Evolutionary conservation across 2,329 filamentous ascomycete species (phyloP), one percentile per base, ranked within the genome.

Genomic region (Emergomyces africanus): DNA sequence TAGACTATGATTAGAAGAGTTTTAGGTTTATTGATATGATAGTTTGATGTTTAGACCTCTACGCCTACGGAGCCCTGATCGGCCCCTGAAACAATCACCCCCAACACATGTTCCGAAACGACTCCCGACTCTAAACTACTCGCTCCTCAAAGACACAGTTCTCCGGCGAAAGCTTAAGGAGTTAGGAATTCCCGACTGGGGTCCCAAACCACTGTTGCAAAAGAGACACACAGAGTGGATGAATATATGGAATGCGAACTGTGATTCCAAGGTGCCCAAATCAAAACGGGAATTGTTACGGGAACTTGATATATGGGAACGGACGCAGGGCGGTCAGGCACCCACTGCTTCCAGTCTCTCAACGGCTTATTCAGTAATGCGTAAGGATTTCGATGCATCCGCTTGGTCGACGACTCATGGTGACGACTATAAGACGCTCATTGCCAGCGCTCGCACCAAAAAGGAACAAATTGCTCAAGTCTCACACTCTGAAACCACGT

Each of bases 191-290:
- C 86, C 89, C 0, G 81, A 79, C 10, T 78, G 76, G 61, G 94
- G 94, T 0, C 73, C 80, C 0, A 86, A 86, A 51, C 76, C 80
- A 51, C 78, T 91, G 1, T 77, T 97, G 58, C 87, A 92, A 69
- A 82, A 81, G 64, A 83, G 95, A 20, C 91, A 97, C 68, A 89
- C 83, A 28, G 94, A 99, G 72, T 99, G 91, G 91, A 81, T 94
- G 57, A 96, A 94, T 42, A 75, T 99, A 20, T 96, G 90, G 87
- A 99, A 99, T 71, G 89, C 95, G 12, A 99, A 99, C 70, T 96
- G 90, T 73, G 94, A 99, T 72, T 87, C 91, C 1, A 82, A 81
- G 41, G 77, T 78, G 1, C 90, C 90, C 0, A 88, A 87, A 69
- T 78, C 79, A 12, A 89, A 88, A 63, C 68, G 75, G 6, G 86